Percentiles rank a stretch among this genome's conserved stretches.
phyloP scores from a whole-genome alignment of 2,329 filamentous ascomycete genomes.

The Colletotrichum chlorophyti region DNA sequence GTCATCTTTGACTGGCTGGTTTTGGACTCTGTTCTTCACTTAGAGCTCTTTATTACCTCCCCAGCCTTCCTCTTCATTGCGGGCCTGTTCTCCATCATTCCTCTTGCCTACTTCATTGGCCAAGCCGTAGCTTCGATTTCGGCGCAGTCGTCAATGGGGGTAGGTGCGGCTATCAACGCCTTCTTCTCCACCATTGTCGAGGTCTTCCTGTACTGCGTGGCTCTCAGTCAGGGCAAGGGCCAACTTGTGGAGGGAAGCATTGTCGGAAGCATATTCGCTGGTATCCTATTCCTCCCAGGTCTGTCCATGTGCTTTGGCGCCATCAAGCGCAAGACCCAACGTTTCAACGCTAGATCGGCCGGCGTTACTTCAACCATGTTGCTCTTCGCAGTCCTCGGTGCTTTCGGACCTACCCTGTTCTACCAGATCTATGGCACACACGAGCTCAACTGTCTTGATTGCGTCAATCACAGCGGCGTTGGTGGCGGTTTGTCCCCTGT shows the following conservation, averaged over 20 bases:
- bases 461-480: conserved; percentile 54
- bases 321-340: conserved; percentile 95
- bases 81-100: conserved; percentile 90
- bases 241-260: conserved; percentile 95
- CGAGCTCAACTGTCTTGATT: conserved; percentile 84
- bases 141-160: conserved; percentile 96
- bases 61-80: conserved; percentile 86
- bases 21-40: conserved; percentile 70
- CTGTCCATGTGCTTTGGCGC: conserved; percentile 99
- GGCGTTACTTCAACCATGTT: conserved; percentile 98
- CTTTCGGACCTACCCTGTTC: conserved; percentile 94
- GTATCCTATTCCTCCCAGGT: conserved; percentile 91
- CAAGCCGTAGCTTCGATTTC: conserved; percentile 98
- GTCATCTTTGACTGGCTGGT: conserved; percentile 93
- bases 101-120: conserved; percentile 96
- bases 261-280: conserved; percentile 96
- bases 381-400: conserved; percentile 92
- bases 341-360: conserved; percentile 96
- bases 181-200: conserved; percentile 98
- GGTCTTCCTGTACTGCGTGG: conserved; percentile 96
- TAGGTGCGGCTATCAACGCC: conserved; percentile 95
- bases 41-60: conserved; percentile 78
- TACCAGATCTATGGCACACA: conserved; percentile 99
- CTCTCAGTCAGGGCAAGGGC: conserved; percentile 89
- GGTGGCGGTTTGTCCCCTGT: conserved; percentile 35